Percentiles rank a stretch among this genome's conserved stretches.
phyloP scores from a whole-genome alignment of 2,329 filamentous ascomycete genomes.

The Diaporthe eres region DNA sequence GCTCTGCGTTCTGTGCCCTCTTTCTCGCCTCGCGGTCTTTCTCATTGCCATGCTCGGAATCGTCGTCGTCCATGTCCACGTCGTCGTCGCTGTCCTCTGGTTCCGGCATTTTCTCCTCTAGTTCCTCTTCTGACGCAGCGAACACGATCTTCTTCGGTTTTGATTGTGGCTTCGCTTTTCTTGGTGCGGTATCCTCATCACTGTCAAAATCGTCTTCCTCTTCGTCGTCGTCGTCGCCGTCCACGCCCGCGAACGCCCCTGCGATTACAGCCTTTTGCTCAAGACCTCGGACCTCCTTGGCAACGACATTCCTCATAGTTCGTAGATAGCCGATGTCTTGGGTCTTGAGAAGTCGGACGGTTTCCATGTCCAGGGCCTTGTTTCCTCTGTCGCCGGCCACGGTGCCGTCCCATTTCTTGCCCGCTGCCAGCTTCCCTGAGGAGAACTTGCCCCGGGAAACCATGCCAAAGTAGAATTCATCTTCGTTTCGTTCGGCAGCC shows the following conservation, averaged over 20 bases:
- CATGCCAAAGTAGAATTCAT: constrained; percentile 83
- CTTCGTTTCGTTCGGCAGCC: constrained; percentile 76
- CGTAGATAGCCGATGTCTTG: constrained; percentile 77
- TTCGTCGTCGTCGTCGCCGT: constrained; percentile 48
- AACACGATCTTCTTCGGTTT: constrained; percentile 66
- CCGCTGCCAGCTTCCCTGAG: constrained; percentile 58
- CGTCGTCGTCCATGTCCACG: constrained; percentile 51
- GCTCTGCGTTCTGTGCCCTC: constrained; percentile 58
- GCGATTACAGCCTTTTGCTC: constrained; percentile 68
- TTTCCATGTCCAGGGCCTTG: constrained; percentile 67
- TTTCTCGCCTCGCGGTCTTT: constrained; percentile 51
- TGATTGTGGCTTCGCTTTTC: constrained; percentile 42
- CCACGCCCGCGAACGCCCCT: constrained; percentile 49
- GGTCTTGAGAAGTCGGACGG: constrained; percentile 75
- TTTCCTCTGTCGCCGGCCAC: constrained; percentile 72
- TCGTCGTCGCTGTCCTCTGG: constrained; percentile 47
- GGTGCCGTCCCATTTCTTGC: constrained; percentile 69
- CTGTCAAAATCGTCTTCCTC: constrained; percentile 52
- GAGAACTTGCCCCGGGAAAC: constrained; percentile 71
- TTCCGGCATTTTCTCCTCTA: constrained; percentile 45
- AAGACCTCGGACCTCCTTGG: constrained; percentile 69
- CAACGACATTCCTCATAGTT: constrained; percentile 71
- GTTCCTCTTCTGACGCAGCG: constrained; percentile 56
- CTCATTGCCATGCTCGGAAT: constrained; percentile 42
- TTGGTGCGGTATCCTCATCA: constrained; percentile 44